Evolutionary conservation across 2,329 filamentous ascomycete genomes (phyloP).

Genomic region (Pseudogymnoascus sp.): DNA sequence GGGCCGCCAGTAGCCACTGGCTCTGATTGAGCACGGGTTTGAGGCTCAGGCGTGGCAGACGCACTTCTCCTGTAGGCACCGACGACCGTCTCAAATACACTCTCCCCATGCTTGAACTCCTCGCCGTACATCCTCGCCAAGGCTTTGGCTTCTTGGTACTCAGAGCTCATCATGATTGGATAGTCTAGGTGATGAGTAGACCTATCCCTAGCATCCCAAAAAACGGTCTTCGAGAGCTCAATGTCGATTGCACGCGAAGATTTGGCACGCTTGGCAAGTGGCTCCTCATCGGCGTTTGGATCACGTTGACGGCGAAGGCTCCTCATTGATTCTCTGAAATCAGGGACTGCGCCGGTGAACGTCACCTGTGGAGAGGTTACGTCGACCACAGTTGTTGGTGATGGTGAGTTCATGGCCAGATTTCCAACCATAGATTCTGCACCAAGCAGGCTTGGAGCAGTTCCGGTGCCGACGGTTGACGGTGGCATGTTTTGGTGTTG

Average conservation of each 20-base stretch:
- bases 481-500: background rate
- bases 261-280: constrained; percentile 40
- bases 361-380: constrained; percentile 13
- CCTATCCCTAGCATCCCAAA: constrained; percentile 47
- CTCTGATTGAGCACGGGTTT: constrained; percentile 20
- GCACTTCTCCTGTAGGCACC: constrained; percentile 19
- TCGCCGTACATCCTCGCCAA: constrained; percentile 44
- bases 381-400: constrained; percentile 13
- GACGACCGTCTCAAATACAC: constrained; percentile 34
- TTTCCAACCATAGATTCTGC: constrained; percentile 27
- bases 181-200: constrained; percentile 53
- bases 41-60: constrained; percentile 16
- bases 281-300: constrained; percentile 15
- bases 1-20: constrained; percentile 19
- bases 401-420: constrained; percentile 26
- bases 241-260: constrained; percentile 51
- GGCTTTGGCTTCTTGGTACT: constrained; percentile 46
- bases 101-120: constrained; percentile 42
- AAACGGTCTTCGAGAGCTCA: constrained; percentile 47
- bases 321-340: constrained; percentile 11
- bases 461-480: constrained; percentile 1
- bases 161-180: constrained; percentile 54
- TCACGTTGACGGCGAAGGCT: constrained; percentile 27
- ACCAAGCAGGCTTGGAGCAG: constrained; percentile 25
- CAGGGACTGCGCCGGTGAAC: constrained; percentile 5